These are phyloP conservation scores for Lasiodiplodia gonubiensis DNA, from an alignment of 2,329 filamentous ascomycete genomes.

Conservation along the genomic window DNA sequence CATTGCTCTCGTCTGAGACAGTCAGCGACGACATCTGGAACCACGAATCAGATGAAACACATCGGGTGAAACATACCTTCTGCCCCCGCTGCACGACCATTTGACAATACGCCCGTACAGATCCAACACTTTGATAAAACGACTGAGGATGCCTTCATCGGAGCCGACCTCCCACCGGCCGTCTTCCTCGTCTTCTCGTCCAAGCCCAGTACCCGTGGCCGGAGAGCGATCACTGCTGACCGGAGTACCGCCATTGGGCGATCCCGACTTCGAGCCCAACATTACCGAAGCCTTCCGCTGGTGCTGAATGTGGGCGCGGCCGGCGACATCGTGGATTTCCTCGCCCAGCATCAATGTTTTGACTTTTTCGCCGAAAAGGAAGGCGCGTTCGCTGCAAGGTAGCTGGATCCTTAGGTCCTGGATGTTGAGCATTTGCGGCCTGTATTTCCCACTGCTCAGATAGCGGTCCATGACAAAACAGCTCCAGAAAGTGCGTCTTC, in stretches of 20 bases:
- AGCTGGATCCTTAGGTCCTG: slow-evolving; percentile 69
- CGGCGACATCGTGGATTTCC: slow-evolving; percentile 45
- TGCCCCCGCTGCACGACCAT: slow-evolving; percentile 65
- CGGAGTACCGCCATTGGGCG: slow-evolving; percentile 29
- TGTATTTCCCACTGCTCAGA: slow-evolving; percentile 67
- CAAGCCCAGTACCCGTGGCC: slow-evolving; percentile 39
- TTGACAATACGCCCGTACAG: slow-evolving; percentile 61
- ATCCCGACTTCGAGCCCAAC: slow-evolving; percentile 33
- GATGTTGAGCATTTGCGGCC: slow-evolving; percentile 64
- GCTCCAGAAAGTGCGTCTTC: slow-evolving; percentile 74
- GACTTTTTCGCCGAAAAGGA: slow-evolving; percentile 66
- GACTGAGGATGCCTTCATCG: slow-evolving; percentile 54
- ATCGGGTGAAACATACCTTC: slow-evolving; percentile 48
- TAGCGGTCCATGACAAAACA: slow-evolving; percentile 75
- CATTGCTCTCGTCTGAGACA: slow-evolving; percentile 54
- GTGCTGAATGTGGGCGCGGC: slow-evolving; percentile 48
- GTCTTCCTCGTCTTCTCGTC: slow-evolving; percentile 41
- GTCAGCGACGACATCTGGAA: slow-evolving; percentile 46
- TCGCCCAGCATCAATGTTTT: slow-evolving; percentile 57
- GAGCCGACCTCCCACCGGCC: slow-evolving; percentile 60
- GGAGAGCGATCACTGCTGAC: slow-evolving; percentile 24
- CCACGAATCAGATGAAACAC: slow-evolving; percentile 30
- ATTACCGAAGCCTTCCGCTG: slow-evolving; percentile 55
- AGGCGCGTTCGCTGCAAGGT: slow-evolving; percentile 70
- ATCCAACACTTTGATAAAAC: slow-evolving; percentile 61